These are phyloP conservation scores for Fusarium pseudonygamai DNA, from an alignment of 2,329 filamentous ascomycete genomes.

Conservation along the genomic window DNA sequence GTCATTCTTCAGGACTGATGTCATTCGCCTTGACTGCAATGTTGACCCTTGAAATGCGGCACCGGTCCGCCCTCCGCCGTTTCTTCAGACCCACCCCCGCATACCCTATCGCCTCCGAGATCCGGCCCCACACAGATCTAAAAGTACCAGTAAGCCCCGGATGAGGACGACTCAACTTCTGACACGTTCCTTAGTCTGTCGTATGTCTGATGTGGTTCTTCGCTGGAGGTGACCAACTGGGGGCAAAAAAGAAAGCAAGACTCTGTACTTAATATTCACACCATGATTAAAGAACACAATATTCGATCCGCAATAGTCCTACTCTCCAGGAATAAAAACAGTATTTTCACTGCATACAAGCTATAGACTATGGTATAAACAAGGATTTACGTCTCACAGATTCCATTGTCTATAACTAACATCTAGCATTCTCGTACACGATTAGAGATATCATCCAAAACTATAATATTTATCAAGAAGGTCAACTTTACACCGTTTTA, in stretches of 20 bases:
- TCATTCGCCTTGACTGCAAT: neutral
- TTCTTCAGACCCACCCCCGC: neutral
- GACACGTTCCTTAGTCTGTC: neutral
- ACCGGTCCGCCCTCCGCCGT: no score
- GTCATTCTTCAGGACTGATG: neutral
- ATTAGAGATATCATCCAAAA: neutral
- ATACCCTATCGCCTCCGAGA: neutral
- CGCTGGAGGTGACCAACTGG: neutral
- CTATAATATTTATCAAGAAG: no score
- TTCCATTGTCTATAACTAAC: neutral
- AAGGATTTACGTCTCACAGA: neutral
- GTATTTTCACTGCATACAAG: neutral
- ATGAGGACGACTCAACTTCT: neutral
- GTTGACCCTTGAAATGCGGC: no score
- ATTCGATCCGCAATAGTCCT: neutral
- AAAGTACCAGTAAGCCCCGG: neutral
- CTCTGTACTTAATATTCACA: neutral
- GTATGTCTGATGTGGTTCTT: neutral
- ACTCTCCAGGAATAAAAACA: no score
- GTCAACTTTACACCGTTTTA: neutral
- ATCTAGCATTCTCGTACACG: neutral
- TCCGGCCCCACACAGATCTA: conserved; percentile 11
- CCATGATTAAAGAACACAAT: neutral
- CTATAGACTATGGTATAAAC: neutral
- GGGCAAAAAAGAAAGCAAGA: neutral